Evolutionary conservation across 2,329 filamentous ascomycete genomes (phyloP), one percentile per base, ranked within the genome.

Genomic region (Scorias spongiosa): DNA sequence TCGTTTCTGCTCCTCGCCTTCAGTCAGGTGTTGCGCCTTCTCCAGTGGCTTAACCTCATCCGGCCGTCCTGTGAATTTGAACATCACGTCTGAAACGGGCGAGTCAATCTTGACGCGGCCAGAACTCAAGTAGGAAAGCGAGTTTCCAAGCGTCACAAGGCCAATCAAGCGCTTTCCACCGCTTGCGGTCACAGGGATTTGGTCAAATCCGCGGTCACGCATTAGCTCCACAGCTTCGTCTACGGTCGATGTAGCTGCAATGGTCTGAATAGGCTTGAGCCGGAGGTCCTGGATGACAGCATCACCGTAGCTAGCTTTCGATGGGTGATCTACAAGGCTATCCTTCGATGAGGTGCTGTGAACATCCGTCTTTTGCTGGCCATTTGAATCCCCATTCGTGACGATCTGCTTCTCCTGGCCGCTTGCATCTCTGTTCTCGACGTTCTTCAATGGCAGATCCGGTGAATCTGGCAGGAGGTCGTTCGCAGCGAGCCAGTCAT

Each of bases 401-500:
- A 50, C 44, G 29, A 53, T 44, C 32, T 50, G 47, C 46, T 53
- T 46, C 32, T 57, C 53, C 34, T 56, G 48, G 10, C 52, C 50
- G 6, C 42, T 42, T 12, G 48, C 45, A 18, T 48, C 46, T 44
- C 62, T 53, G 55, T 46, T 46, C 49, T 48, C 44, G 2, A 50
- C 40, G 4, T 46, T 40, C 39, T 63, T 68, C 43, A 61, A 63
- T 41, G 60, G 70, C 32, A 36, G 15, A 5, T 36, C 32, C 48
- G 67, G 74, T 42, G 69, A 76, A 50, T 66, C 72, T 34, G 84
- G 77, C 20, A 96, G 75, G 18, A 98, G 84, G 61, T 89, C 82
- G 66, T 98, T 98, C 50, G 91, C 91, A 10, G 87, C 88, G 44
- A 98, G 80, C 93, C 91, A 98, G 69, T 96, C 91, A 60, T 98